Evolutionary conservation across 1,139 yeast species (phyloP), one percentile per base, ranked within the genome.

Genomic region (Blastobotrys proliferans): DNA sequence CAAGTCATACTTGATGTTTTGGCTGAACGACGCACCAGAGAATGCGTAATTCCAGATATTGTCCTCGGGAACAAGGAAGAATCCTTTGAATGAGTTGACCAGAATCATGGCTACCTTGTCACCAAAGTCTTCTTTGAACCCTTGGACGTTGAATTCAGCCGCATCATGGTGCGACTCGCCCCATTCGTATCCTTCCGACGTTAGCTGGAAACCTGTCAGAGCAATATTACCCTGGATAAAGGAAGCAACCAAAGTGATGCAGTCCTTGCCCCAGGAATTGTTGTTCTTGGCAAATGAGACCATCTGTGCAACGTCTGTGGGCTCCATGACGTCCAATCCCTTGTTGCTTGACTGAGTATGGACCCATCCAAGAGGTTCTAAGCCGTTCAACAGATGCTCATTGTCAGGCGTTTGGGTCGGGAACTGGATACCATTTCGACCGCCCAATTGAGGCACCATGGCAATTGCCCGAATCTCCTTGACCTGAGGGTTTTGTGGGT

Each of bases 41-140:
- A 94, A 92, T 3, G 94, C 76, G 60, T 83, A 88, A 61, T 92
- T 92, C 98, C 99, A 92, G 27, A 88, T 62, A 44, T 79, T 81
- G 37, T 83, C 83, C 29, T 78, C 82, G 1, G 99, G 98, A 1
- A 88, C 95, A 66, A 86, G 63, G 62, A 86, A 90, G 49, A 81
- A 83, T 3, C 98, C 98, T 59, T 75, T 73, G 42, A 87, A 73
- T 45, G 81, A 72, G 50, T 83, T 94, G 0, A 96, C 80, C 30
- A 92, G 62, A 25, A 90, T 66, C 50, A 92, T 62, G 57, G 88
- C 96, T 6, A 83, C 75, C 54, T 75, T 74, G 28, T 66, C 69
- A 34, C 85, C 81, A 61, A 78, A 87, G 0, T 64, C 57, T 1
- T 79, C 68, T 1, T 75, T 71, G 61, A 76, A 86, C 0, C 94